Evolutionary conservation across 441 rosid species (phyloP).

Genomic region (Metrosideros polymorpha): DNA sequence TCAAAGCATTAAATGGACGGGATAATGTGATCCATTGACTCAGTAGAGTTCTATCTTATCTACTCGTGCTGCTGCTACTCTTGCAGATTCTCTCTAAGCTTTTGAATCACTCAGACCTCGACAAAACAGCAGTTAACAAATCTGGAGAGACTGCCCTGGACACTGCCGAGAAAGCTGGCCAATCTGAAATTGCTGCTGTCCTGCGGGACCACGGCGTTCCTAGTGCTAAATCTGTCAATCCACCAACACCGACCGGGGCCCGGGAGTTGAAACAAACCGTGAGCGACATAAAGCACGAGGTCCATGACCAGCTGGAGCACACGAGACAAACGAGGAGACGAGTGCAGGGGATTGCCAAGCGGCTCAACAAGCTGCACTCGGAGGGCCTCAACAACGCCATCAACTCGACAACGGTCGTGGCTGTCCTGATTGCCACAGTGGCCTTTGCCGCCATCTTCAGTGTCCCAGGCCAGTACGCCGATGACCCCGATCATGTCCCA

Average conservation of each 20-base stretch:
- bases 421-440: conserved; percentile 50
- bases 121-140: conserved; percentile 26
- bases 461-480: conserved; percentile 44
- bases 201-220: conserved; percentile 40
- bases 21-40: background rate
- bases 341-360: conserved; percentile 52
- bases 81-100: conserved; percentile 37
- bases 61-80: background rate
- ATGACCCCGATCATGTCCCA: conserved; percentile 5
- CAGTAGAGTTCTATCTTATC: background rate
- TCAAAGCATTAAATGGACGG: background rate
- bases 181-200: conserved; percentile 21
- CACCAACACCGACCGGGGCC: conserved; percentile 20
- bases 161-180: conserved; percentile 43
- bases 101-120: conserved; percentile 11
- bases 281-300: conserved; percentile 60
- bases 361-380: conserved; percentile 42
- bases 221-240: conserved; percentile 44
- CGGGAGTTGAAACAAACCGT: conserved; percentile 51
- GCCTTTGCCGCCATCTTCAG: conserved; percentile 60
- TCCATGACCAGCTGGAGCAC: conserved; percentile 47
- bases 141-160: conserved; percentile 56
- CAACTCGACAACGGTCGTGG: conserved; percentile 55
- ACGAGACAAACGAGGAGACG: conserved; percentile 41
- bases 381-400: conserved; percentile 57